Evolutionary conservation across 2,329 filamentous ascomycete species (phyloP).

Genomic region (Fusarium pseudocircinatum): DNA sequence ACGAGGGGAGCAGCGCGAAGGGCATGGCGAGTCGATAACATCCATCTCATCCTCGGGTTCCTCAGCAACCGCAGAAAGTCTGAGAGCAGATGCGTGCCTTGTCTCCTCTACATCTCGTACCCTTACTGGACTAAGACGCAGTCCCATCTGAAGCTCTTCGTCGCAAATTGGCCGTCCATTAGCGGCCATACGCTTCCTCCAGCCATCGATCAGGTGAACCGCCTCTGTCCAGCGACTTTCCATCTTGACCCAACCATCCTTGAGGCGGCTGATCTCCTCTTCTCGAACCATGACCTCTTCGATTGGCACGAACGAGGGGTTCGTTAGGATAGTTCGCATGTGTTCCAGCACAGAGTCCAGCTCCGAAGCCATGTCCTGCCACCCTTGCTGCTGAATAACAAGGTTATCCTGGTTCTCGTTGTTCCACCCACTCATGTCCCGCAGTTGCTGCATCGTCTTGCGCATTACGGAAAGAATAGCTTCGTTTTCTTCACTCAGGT

Average conservation of each 20-base stretch:
- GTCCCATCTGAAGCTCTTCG: slow-evolving; percentile 73
- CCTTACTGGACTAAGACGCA: slow-evolving; percentile 69
- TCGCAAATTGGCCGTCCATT: slow-evolving; percentile 76
- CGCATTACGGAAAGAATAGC: slow-evolving; percentile 76
- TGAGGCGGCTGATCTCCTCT: slow-evolving; percentile 84
- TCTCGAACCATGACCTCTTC: slow-evolving; percentile 95
- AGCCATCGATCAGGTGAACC: slow-evolving; percentile 88
- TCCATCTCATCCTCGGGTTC: slow-evolving; percentile 53
- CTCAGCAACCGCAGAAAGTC: slow-evolving; percentile 59
- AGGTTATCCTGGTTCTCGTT: slow-evolving; percentile 48
- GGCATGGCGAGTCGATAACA: slow-evolving; percentile 43
- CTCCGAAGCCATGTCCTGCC: slow-evolving; percentile 76
- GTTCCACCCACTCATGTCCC: slow-evolving; percentile 71
- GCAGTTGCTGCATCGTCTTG: slow-evolving; percentile 75
- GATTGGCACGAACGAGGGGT: slow-evolving; percentile 94
- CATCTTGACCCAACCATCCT: slow-evolving; percentile 93
- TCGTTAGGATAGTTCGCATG: slow-evolving; percentile 85
- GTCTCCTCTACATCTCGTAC: slow-evolving; percentile 63
- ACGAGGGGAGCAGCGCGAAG: slow-evolving; percentile 32
- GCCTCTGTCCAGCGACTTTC: slow-evolving; percentile 90
- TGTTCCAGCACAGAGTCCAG: slow-evolving; percentile 83
- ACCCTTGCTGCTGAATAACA: slow-evolving; percentile 51
- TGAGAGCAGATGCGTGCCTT: slow-evolving; percentile 49
- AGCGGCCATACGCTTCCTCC: slow-evolving; percentile 82
- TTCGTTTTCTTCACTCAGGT: slow-evolving; percentile 92